Base-by-base conservation (phyloP, 1,139 yeast genomes). In the Eremothecium gossypii region DNA sequence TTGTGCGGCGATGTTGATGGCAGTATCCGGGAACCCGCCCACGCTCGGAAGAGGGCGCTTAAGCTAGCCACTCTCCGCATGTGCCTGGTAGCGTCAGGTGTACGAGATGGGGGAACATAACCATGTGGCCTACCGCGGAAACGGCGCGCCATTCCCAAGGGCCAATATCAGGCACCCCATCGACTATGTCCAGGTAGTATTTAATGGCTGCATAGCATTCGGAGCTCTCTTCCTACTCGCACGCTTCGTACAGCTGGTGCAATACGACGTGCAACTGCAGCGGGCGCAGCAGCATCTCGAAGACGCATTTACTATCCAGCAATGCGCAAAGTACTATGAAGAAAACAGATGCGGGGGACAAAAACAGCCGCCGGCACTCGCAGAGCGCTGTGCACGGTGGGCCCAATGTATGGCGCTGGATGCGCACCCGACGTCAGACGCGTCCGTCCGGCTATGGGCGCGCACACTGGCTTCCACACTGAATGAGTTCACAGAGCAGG, bases 401-500 rank as follows among this genome's bases (percentile, higher is more conserved):
- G 68, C 67, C 43, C 68, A 71, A 41, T 80, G 89, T 52, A 78
- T 79, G 79, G 67, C 67, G 41, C 74, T 73, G 49, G 76, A 76
- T 42, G 75, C 79, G 3, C 56, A 56, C 34, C 46, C 57, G 2
- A 43, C 53, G 2, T 65, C 55, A 63, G 65, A 69, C 42, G 65
- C 65, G 43, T 53, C 58, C 8, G 72, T 80, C 6, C 68, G 68
- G 45, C 67, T 80, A 10, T 73, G 79, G 58, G 84, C 85, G 0
- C 76, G 76, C 45, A 76, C 82, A 0, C 51, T 81, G 2, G 87
- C 86, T 0, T 64, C 76, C 44, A 67, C 80, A 8, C 47, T 80
- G n/a, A 79, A 79, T 51, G 71, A 81, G 0, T 68, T 81, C 46
- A 67, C 80, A 13, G 83, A 79, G 49, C 83, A 84, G 0, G 69